These are phyloP conservation scores for Monosporascus sp. DNA, from an alignment of 2,329 filamentous ascomycete genomes.

Conservation along the genomic window DNA sequence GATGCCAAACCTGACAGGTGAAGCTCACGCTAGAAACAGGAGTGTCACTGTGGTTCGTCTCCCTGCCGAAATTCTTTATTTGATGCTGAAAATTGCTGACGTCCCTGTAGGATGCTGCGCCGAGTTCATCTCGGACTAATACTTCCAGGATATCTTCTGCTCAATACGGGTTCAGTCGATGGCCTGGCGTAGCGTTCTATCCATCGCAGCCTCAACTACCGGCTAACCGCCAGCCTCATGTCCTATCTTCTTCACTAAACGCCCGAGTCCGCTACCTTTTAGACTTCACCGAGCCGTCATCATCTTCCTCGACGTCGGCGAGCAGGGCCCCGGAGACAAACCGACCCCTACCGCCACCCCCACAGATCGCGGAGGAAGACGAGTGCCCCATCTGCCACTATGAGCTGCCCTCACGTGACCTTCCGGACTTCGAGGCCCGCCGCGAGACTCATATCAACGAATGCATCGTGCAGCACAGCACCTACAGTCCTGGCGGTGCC, in stretches of 20 bases:
- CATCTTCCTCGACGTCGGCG: slow-evolving; percentile 30
- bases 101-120: slow-evolving; percentile 18
- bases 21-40: slow-evolving; percentile 35
- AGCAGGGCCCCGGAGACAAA: slow-evolving; percentile 21
- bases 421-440: slow-evolving; percentile 48
- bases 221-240: slow-evolving; percentile 12
- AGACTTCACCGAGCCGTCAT: slow-evolving; percentile 26
- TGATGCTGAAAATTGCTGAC: not conserved
- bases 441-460: slow-evolving; percentile 54
- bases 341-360: slow-evolving; percentile 32
- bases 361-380: slow-evolving; percentile 64
- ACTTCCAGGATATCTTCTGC: not conserved
- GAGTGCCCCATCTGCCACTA: slow-evolving; percentile 73
- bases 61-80: not conserved
- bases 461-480: slow-evolving; percentile 53
- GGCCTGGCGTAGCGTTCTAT: not conserved
- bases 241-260: not conserved
- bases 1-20: slow-evolving; percentile 26
- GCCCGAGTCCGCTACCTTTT: slow-evolving; percentile 22
- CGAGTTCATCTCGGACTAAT: slow-evolving; percentile 16
- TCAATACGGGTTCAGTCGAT: not conserved
- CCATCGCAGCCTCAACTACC: slow-evolving; percentile 8
- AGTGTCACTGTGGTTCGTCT: slow-evolving; percentile 47
- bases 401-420: slow-evolving; percentile 57
- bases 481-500: slow-evolving; percentile 33